Conservation (phyloP, 2,329 filamentous ascomycete genomes). For the Chaetomiaceae sp. region DNA sequence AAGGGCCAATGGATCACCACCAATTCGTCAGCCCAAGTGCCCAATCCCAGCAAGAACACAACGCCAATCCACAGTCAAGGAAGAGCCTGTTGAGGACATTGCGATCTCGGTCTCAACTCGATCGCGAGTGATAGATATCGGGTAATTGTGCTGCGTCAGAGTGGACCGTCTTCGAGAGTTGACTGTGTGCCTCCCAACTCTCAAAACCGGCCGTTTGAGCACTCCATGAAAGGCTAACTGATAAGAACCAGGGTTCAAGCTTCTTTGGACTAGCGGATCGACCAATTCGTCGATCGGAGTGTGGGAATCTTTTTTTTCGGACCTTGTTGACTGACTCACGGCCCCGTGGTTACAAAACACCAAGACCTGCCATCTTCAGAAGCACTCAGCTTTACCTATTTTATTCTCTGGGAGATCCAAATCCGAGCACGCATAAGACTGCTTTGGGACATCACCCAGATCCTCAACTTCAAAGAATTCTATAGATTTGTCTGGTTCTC, state of each 20-base stretch:
- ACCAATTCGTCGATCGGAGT: conserved; percentile 16
- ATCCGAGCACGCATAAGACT: not conserved
- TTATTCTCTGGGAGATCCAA: not conserved
- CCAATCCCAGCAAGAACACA: not conserved
- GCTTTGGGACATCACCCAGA: not conserved
- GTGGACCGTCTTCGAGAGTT: not conserved
- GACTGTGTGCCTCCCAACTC: not conserved
- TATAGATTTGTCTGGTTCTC: not conserved
- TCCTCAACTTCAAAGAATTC: not conserved
- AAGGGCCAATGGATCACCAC: conserved; percentile 6
- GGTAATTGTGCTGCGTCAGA: not conserved
- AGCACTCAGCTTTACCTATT: not conserved
- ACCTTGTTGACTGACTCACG: conserved; percentile 17
- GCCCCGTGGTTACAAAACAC: not conserved
- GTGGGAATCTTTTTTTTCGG: conserved; percentile 6
- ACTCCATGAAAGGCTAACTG: too few species aligned
- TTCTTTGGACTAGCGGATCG: not conserved
- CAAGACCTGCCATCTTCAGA: conserved; percentile 4
- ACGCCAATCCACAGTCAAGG: conserved; percentile 2
- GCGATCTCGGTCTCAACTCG: not conserved
- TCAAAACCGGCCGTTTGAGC: not conserved
- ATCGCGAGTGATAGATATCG: not conserved
- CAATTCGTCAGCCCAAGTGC: conserved; percentile 13
- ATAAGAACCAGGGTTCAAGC: not conserved
- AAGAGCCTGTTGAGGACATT: not conserved